phyloP scores from a whole-genome alignment of 2,329 filamentous ascomycete genomes.

The Periglandula ipomoeae region DNA sequence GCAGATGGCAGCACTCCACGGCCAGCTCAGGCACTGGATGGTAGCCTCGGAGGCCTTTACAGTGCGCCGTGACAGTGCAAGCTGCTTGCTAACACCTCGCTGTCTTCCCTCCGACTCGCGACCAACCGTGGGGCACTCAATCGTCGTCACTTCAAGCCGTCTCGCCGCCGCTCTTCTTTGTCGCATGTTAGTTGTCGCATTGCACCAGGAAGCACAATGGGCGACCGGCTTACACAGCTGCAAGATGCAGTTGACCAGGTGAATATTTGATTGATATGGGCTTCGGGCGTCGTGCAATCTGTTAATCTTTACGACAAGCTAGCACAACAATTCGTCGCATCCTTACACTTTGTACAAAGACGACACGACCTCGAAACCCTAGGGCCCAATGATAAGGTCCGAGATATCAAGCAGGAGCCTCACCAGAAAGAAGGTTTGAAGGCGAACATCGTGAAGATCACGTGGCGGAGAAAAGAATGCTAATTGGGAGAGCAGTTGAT shows the following conservation, averaged over 20 bases:
- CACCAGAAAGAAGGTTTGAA: conserved; percentile 39
- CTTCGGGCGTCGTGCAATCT: neutral
- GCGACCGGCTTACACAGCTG: conserved; percentile 70
- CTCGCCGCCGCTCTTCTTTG: neutral
- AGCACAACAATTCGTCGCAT: conserved; percentile 59
- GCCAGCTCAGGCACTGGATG: no score
- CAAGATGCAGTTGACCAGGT: conserved; percentile 82
- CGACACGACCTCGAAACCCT: conserved; percentile 59
- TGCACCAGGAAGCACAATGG: conserved; percentile 38
- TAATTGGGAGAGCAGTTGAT: conserved; percentile 35
- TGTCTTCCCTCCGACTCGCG: neutral
- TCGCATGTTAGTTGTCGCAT: neutral
- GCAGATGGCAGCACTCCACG: neutral
- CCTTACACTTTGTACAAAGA: conserved; percentile 55
- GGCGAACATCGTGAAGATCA: neutral
- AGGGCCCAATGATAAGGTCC: conserved; percentile 46
- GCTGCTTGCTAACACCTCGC: no score
- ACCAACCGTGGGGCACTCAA: neutral
- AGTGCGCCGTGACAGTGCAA: no score
- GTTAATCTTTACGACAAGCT: conserved; percentile 35
- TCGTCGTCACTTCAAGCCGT: neutral
- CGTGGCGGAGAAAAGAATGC: neutral
- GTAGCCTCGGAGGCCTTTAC: no score
- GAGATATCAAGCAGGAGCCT: conserved; percentile 46
- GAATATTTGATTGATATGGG: conserved; percentile 11